Conservation (phyloP, 2,329 filamentous ascomycete species). For the Cladophialophora bantiana region DNA sequence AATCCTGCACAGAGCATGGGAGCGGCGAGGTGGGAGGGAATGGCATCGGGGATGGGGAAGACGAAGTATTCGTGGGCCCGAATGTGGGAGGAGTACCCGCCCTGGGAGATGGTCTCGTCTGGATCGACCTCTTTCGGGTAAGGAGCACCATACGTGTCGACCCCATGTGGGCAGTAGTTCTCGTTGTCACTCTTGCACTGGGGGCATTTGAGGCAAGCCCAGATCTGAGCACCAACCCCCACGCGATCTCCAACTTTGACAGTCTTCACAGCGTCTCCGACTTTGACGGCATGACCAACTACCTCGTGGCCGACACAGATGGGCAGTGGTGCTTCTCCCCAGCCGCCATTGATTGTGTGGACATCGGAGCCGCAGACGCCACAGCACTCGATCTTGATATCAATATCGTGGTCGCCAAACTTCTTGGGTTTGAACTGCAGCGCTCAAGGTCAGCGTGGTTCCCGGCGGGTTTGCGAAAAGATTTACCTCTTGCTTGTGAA, state of each 20-base stretch:
- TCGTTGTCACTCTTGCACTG: conserved; percentile 72
- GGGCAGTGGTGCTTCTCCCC: conserved; percentile 60
- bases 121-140: conserved; percentile 56
- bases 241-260: conserved; percentile 69
- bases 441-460: conserved; percentile 12
- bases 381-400: conserved; percentile 84
- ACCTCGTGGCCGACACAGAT: conserved; percentile 68
- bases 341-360: conserved; percentile 70
- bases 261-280: conserved; percentile 69
- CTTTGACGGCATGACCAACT: conserved; percentile 70
- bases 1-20: conserved; percentile 75
- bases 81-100: conserved; percentile 72
- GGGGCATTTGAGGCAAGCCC: conserved; percentile 69
- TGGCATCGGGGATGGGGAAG: conserved; percentile 73
- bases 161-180: conserved; percentile 68
- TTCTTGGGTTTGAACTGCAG: conserved; percentile 79
- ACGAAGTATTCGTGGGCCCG: conserved; percentile 78
- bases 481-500: conserved; percentile 63
- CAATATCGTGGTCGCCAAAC: conserved; percentile 85
- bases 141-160: conserved; percentile 58
- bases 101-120: conserved; percentile 69
- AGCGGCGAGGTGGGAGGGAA: conserved; percentile 59
- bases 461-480: background rate
- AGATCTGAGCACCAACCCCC: conserved; percentile 72
- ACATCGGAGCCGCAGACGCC: conserved; percentile 77